phyloP scores from a whole-genome alignment of 306 rosid species.

The Heteromeles arbutifolia region DNA sequence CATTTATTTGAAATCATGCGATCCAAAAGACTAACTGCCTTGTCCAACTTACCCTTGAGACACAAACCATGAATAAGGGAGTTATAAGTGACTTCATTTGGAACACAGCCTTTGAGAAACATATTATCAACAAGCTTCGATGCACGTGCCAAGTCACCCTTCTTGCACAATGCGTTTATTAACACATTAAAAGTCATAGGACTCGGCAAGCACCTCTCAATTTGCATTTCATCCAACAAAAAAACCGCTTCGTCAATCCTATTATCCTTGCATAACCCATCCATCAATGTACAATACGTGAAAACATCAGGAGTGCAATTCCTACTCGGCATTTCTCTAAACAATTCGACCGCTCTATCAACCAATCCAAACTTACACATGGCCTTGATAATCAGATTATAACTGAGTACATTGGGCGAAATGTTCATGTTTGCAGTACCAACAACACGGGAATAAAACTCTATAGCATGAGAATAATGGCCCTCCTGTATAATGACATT shows the following conservation, averaged over 20 bases:
- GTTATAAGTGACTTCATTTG: conserved; percentile 80
- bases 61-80: conserved; percentile 77
- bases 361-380: conserved; percentile 76
- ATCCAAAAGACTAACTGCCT: conserved; percentile 67
- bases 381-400: conserved; percentile 74
- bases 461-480: conserved; percentile 41
- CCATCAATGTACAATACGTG: conserved; percentile 76
- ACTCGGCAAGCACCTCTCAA: conserved; percentile 65
- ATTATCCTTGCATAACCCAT: conserved; percentile 71
- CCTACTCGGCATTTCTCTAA: conserved; percentile 63
- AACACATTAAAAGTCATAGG: conserved; percentile 65
- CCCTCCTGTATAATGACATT: conserved; percentile 68
- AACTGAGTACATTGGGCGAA: conserved; percentile 62
- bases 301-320: conserved; percentile 60
- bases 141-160: conserved; percentile 72
- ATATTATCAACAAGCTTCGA: conserved; percentile 85
- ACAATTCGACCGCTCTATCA: conserved; percentile 60
- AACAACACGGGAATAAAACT: conserved; percentile 46
- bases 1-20: conserved; percentile 63
- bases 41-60: conserved; percentile 79
- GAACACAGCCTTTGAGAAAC: conserved; percentile 85
- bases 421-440: conserved; percentile 29
- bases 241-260: conserved; percentile 76
- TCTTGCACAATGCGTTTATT: conserved; percentile 73
- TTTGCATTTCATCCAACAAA: conserved; percentile 88